A percentile compares a stretch with the other conserved stretches of the same genome.
Conservation (phyloP, 192 early-diverging fungal genomes). For the Globomyces pollinis-pini region DNA sequence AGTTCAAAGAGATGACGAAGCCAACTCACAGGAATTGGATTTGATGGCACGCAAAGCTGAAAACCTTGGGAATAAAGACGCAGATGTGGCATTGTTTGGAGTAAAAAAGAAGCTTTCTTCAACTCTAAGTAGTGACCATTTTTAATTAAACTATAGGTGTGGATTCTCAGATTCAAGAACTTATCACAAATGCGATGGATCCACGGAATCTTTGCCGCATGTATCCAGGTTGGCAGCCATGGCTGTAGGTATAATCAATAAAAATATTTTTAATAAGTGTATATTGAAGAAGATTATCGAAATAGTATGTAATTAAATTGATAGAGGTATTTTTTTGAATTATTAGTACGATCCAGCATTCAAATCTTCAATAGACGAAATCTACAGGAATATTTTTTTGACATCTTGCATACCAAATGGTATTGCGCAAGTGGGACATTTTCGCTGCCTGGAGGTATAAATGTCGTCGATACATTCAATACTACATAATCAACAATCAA, state of each 20-base stretch:
- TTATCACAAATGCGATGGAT: conserved; percentile 61
- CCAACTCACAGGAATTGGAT: neutral
- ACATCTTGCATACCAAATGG: conserved; percentile 79
- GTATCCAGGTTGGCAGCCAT: conserved; percentile 45
- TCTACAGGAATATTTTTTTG: conserved; percentile 69
- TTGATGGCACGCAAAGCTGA: neutral
- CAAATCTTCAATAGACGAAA: too few species aligned
- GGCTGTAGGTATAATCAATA: conserved; percentile 1
- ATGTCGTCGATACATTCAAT: conserved; percentile 82
- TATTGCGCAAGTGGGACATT: conserved; percentile 85
- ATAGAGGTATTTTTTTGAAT: too few species aligned
- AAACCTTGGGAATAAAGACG: conserved; percentile 51
- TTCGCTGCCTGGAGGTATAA: conserved; percentile 80
- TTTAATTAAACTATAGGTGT: too few species aligned
- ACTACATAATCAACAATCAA: conserved; percentile 22
- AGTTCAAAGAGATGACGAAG: neutral
- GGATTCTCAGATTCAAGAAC: conserved; percentile 66
- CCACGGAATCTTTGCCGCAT: conserved; percentile 47
- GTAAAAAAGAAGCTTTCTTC: conserved; percentile 54
- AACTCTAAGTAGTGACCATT: too few species aligned
- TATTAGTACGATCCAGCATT: too few species aligned
- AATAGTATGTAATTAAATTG: too few species aligned
- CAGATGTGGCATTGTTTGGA: conserved; percentile 54
- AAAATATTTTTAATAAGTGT: too few species aligned
- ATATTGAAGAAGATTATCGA: too few species aligned